Evolutionary conservation across 164 flowering plant genomes (phyloP).

Genomic region (Buxus sempervirens): DNA sequence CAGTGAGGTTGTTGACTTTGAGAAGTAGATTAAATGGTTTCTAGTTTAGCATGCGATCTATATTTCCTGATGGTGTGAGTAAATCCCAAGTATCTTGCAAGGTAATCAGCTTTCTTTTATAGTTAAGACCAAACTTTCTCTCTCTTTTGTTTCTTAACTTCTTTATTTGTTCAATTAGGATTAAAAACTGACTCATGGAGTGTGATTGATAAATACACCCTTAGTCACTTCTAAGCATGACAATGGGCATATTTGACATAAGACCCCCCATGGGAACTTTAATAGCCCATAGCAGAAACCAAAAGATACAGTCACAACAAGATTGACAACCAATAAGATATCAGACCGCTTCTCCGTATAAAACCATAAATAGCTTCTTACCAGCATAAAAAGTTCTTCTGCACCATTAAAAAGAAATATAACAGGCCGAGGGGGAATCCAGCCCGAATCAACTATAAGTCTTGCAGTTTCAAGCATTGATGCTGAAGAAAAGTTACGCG

Average conservation of each 20-base stretch:
- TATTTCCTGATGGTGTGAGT: too few species aligned
- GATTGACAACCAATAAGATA: not conserved
- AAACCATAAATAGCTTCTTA: conserved; percentile 26
- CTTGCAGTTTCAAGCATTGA: conserved; percentile 90
- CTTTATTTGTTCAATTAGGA: too few species aligned
- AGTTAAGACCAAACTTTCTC: too few species aligned
- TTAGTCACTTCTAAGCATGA: not conserved
- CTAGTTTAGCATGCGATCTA: too few species aligned
- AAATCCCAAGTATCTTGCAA: too few species aligned
- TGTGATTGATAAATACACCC: too few species aligned
- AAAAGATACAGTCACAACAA: not conserved
- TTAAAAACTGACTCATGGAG: too few species aligned
- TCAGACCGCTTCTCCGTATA: not conserved
- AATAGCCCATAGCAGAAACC: not conserved
- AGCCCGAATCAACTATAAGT: conserved; percentile 69
- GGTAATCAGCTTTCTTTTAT: too few species aligned
- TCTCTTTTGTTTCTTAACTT: too few species aligned
- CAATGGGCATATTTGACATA: not conserved
- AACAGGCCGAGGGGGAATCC: conserved; percentile 82
- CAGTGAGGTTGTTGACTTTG: too few species aligned
- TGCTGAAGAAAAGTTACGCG: conserved; percentile 36
- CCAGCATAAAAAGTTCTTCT: conserved; percentile 96
- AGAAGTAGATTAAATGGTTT: too few species aligned
- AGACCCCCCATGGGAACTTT: not conserved
- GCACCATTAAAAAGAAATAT: conserved; percentile 97